A percentile compares a stretch with the other conserved stretches of the same genome.
Evolutionary conservation across 2,329 filamentous ascomycete species (phyloP).

Genomic region (Neopestalotiopsis rosae): DNA sequence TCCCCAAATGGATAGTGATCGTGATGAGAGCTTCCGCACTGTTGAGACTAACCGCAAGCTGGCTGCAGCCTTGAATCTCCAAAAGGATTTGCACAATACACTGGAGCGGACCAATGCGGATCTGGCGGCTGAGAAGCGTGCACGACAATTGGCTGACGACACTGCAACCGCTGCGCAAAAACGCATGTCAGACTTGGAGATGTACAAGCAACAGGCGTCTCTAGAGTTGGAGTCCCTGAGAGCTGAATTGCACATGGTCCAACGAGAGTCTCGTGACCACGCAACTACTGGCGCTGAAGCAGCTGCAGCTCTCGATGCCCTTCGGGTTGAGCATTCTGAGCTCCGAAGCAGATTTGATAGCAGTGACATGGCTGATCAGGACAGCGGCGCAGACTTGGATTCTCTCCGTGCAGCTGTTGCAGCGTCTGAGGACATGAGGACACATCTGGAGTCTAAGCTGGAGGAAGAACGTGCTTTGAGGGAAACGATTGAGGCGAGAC

Average conservation of each 20-base stretch:
- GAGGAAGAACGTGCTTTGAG: constrained; percentile 81
- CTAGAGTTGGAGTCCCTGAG: constrained; percentile 86
- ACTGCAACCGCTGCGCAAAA: constrained; percentile 82
- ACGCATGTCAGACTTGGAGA: constrained; percentile 83
- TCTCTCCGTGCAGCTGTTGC: constrained; percentile 79
- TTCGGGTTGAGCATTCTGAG: constrained; percentile 87
- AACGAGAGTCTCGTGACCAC: constrained; percentile 81
- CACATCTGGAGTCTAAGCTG: constrained; percentile 78
- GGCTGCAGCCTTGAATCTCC: constrained; percentile 77
- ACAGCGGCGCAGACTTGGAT: constrained; percentile 73
- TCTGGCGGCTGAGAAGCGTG: constrained; percentile 79
- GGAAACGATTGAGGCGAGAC: constrained; percentile 76
- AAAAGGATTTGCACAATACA: constrained; percentile 81
- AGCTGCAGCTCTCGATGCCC: constrained; percentile 72
- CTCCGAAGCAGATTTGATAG: constrained; percentile 72
- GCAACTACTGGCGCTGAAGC: constrained; percentile 80
- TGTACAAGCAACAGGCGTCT: constrained; percentile 81
- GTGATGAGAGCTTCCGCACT: constrained; percentile 65
- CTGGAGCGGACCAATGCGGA: constrained; percentile 73
- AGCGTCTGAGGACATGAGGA: constrained; percentile 78
- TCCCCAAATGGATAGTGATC: constrained; percentile 63
- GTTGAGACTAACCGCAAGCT: constrained; percentile 82
- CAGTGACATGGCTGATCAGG: constrained; percentile 68
- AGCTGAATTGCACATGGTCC: constrained; percentile 80
- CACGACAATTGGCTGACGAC: constrained; percentile 86